Base-by-base conservation (phyloP, 2,329 filamentous ascomycete genomes). In the Trichoderma hamatum region DNA sequence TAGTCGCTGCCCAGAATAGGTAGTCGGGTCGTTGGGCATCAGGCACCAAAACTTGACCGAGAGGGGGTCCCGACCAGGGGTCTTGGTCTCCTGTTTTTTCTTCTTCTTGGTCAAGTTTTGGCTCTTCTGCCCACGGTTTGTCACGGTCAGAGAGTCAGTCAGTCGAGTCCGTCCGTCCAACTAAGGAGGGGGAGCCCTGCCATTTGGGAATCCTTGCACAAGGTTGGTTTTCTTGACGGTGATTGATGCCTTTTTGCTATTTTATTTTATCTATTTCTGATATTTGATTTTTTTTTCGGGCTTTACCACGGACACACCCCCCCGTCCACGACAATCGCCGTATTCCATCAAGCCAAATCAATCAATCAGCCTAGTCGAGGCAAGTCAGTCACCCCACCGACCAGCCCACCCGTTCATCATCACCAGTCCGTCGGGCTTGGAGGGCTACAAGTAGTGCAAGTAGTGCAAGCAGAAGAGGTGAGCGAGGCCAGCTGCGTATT, bases 1-100 rank as follows among this genome's bases (percentile, higher is more conserved):
- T 65, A 65, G 62, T 26, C 10, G 62, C 19, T 56, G 26, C 62
- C 62, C 62, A 56, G 62, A 65, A 65, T 65, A 56, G 62, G 62
- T 65, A 65, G 67, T 69, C 51, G 21, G 67, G 46, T 32, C 59
- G 58, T 69, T 69, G 67, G 67, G 67, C 67, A 69, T 64, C 67
- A 69, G 67, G 67, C 67, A 69, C 67, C 67, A 46, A 49, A 69
- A 69, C 56, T 49, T 68, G 66, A 62, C 66, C 56, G 58, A 62
- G 56, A 54, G 64, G 21, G 61, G 21, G 14, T 28, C 36, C 13
- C 10, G 49, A 49, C 30, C 32, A 10, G 13, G 32, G 32, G 36
- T 9, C 19, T 43, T 43, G 39, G 39, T n/a, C 30, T 34, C 46
- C 21, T 32, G 46, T 36, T 52, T 30, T 28, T 54, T 13, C 7